Evolutionary conservation across 1,284 basidiomycete genomes (phyloP).

Genomic region (Fomitiporia mediterranea): DNA sequence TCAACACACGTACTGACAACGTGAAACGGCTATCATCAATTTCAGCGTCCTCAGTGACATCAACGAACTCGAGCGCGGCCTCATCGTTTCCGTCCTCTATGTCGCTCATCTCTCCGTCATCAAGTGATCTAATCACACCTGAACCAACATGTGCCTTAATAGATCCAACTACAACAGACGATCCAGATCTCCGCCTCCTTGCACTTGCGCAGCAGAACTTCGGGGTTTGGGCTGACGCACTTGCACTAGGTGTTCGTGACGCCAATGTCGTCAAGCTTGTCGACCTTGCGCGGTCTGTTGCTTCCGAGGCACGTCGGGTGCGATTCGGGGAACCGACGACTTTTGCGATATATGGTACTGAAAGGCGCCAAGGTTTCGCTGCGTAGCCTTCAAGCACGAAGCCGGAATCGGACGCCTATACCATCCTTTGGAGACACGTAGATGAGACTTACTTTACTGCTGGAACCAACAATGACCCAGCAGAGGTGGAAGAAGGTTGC

Average conservation of each 20-base stretch:
- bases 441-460: too few relatives aligned
- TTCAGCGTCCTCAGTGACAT: conserved; percentile 9
- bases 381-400: not conserved
- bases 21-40: conserved; percentile 2
- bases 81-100: conserved; percentile 2
- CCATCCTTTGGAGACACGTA: not conserved
- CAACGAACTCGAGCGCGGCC: conserved; percentile 2
- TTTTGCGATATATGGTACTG: not conserved
- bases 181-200: conserved; percentile 9
- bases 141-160: conserved; percentile 3
- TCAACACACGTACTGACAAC: not conserved
- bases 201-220: conserved; percentile 17
- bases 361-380: not conserved
- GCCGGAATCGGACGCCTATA: not conserved
- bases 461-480: too few relatives aligned
- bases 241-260: conserved; percentile 13
- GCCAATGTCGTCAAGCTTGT: conserved; percentile 3
- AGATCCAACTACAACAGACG: not conserved
- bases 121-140: not conserved
- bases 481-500: too few relatives aligned
- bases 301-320: conserved; percentile 1
- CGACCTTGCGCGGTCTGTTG: conserved; percentile 15
- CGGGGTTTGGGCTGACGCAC: conserved; percentile 16
- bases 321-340: conserved; percentile 12
- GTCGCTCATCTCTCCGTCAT: not conserved